phyloP scores from a whole-genome alignment of 139 green algal species.

The Medakamo hakoo region DNA sequence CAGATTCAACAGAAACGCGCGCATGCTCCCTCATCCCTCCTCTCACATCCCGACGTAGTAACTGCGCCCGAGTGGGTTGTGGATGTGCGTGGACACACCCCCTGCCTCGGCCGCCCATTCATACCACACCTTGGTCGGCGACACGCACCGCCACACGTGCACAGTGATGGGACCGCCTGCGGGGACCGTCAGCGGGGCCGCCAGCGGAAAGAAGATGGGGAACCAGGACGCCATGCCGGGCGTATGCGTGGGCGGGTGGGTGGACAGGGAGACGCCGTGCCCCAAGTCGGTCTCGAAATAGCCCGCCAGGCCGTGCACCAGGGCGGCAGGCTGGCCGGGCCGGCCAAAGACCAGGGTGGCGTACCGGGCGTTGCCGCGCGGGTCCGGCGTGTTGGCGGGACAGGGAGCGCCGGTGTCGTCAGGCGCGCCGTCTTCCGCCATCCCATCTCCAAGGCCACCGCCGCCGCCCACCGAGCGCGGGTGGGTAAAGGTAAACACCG shows the following conservation, averaged over 20 bases:
- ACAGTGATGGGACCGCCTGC: constrained; percentile 27
- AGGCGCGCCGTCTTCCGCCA: neutral
- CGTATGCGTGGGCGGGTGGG: constrained; percentile 74
- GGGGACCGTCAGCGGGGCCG: constrained; percentile 17
- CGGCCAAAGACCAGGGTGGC: constrained; percentile 38
- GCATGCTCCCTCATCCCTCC: neutral
- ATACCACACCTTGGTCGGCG: constrained; percentile 80
- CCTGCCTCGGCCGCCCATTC: constrained; percentile 55
- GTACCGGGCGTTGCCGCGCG: constrained; percentile 39
- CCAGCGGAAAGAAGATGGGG: constrained; percentile 93
- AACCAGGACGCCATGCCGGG: constrained; percentile 87
- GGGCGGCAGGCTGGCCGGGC: constrained; percentile 13
- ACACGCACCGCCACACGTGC: constrained; percentile 72
- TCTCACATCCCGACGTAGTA: constrained; percentile 63
- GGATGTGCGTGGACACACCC: constrained; percentile 24
- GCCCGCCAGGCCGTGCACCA: constrained; percentile 82
- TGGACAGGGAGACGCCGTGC: constrained; percentile 68
- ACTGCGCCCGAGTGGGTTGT: constrained; percentile 61
- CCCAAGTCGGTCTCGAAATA: constrained; percentile 86
- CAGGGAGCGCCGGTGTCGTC: too few relatives aligned
- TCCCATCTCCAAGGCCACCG: too few relatives aligned
- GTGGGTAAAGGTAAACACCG: constrained; percentile 86
- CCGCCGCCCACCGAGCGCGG: constrained; percentile 8
- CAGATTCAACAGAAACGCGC: neutral
- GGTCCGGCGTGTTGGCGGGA: too few relatives aligned